Conservation (phyloP, 352 stramenopile genomes). For the Nothophytophthora sp. region DNA sequence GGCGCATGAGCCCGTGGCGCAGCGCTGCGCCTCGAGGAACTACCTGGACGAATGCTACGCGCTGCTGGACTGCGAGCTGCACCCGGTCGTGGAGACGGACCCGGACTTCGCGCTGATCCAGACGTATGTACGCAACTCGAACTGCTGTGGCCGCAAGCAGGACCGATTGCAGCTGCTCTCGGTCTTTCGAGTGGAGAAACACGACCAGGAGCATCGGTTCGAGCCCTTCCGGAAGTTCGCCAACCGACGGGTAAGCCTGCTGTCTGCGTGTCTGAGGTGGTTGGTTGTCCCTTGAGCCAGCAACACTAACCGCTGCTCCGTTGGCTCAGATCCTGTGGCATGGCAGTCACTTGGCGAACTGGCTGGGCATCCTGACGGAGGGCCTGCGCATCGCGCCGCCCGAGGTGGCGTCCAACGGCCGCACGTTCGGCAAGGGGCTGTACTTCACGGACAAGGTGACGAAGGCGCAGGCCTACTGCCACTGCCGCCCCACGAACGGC, state of each 20-base stretch:
- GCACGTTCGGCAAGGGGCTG: constrained; percentile 81
- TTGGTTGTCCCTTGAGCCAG: constrained; percentile 6
- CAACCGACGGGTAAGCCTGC: constrained; percentile 52
- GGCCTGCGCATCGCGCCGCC: constrained; percentile 80
- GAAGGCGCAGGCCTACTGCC: constrained; percentile 71
- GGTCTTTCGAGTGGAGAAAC: constrained; percentile 67
- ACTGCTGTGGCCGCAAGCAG: constrained; percentile 62
- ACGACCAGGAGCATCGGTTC: constrained; percentile 50
- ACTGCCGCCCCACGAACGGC: constrained; percentile 39
- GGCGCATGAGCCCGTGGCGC: constrained; percentile 38
- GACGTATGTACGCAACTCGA: constrained; percentile 72
- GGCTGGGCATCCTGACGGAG: constrained; percentile 78
- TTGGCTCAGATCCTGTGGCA: constrained; percentile 84
- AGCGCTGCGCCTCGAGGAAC: constrained; percentile 43
- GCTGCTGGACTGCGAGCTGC: constrained; percentile 49
- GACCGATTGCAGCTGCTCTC: constrained; percentile 51
- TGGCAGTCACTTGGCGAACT: constrained; percentile 84
- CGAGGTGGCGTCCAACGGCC: constrained; percentile 73
- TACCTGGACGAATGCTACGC: constrained; percentile 68
- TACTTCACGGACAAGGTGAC: constrained; percentile 91
- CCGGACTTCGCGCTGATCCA: constrained; percentile 61
- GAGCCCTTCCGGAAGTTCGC: constrained; percentile 40
- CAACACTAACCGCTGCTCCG: constrained; percentile 20
- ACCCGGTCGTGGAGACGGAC: constrained; percentile 40
- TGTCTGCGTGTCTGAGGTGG: constrained; percentile 11